Evolutionary conservation across 805 yeast species (phyloP).

Genomic region (Cyberlindnera euphorbiiphila): DNA sequence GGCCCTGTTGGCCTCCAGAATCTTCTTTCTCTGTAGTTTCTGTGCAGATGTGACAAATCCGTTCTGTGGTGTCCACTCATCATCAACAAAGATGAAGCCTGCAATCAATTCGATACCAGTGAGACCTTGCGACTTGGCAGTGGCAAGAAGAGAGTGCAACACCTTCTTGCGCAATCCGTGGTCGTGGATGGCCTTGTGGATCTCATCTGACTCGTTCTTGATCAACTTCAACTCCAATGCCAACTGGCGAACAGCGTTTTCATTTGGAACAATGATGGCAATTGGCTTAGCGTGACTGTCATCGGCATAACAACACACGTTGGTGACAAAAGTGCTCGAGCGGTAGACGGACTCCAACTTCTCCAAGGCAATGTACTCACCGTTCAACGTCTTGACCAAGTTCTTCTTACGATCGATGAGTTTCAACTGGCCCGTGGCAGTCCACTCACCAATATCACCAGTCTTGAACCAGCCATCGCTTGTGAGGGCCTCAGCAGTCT

Average conservation of each 20-base stretch:
- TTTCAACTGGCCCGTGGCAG: conserved; percentile 69
- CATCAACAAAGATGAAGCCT: conserved; percentile 75
- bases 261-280: conserved; percentile 85
- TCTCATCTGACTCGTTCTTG: conserved; percentile 40
- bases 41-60: conserved; percentile 95
- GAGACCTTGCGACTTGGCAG: conserved; percentile 80
- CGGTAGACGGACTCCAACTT: conserved; percentile 89
- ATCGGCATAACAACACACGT: conserved; percentile 93
- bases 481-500: conserved; percentile 68
- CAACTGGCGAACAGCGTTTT: conserved; percentile 55
- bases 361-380: conserved; percentile 97
- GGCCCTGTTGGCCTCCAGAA: conserved; percentile 62
- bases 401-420: conserved; percentile 94
- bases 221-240: conserved; percentile 53
- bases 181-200: conserved; percentile 50
- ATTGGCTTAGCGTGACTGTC: conserved; percentile 83
- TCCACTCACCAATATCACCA: conserved; percentile 97
- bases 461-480: conserved; percentile 90
- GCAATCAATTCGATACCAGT: conserved; percentile 80
- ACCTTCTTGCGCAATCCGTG: conserved; percentile 52
- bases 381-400: conserved; percentile 90
- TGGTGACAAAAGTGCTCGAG: conserved; percentile 69
- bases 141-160: conserved; percentile 54
- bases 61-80: conserved; percentile 97
- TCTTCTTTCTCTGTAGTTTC: conserved; percentile 91